Percentiles rank a stretch among this genome's conserved stretches.
Evolutionary conservation across 352 stramenopile species (phyloP).

Genomic region (Phytopythium aichiense): DNA sequence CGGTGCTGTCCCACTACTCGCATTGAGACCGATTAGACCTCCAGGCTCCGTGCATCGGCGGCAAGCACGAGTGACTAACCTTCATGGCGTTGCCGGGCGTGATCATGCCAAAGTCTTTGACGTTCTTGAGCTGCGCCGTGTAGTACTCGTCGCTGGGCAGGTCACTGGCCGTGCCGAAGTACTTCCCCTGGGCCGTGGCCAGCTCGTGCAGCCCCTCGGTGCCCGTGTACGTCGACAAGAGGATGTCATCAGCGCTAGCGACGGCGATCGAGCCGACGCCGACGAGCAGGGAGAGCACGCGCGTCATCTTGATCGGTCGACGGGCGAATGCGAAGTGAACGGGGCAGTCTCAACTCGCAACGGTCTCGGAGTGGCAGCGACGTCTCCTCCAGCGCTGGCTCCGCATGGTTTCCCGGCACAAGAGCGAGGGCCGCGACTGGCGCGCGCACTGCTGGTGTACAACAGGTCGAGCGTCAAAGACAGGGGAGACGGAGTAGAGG

Average conservation of each 20-base stretch:
- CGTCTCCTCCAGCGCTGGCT: no score
- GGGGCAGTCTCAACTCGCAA: no score
- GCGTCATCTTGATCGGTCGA: conserved; percentile 12
- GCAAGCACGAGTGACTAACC: conserved; percentile 4
- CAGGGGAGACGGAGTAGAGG: no score
- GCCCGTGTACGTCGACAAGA: conserved; percentile 22
- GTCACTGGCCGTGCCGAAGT: conserved; percentile 24
- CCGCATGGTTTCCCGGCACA: no score
- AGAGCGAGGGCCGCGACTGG: no score
- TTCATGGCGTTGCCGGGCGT: conserved; percentile 29
- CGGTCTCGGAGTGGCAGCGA: no score
- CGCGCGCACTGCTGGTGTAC: no score
- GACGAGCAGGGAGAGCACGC: conserved; percentile 10
- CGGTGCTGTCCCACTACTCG: conserved; percentile 8
- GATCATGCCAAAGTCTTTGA: conserved; percentile 26
- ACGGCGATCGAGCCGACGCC: conserved; percentile 10
- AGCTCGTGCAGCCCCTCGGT: conserved; percentile 19
- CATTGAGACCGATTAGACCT: not conserved
- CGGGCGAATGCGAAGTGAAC: no score
- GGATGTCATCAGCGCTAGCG: conserved; percentile 11
- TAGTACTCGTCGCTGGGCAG: conserved; percentile 15
- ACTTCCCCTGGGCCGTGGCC: conserved; percentile 22
- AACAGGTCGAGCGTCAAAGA: no score
- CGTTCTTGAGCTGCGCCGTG: conserved; percentile 21
- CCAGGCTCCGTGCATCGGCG: not conserved